These are phyloP conservation scores for Suillus tomentosus DNA, from an alignment of 768 basidiomycete genomes.

Conservation along the genomic window DNA sequence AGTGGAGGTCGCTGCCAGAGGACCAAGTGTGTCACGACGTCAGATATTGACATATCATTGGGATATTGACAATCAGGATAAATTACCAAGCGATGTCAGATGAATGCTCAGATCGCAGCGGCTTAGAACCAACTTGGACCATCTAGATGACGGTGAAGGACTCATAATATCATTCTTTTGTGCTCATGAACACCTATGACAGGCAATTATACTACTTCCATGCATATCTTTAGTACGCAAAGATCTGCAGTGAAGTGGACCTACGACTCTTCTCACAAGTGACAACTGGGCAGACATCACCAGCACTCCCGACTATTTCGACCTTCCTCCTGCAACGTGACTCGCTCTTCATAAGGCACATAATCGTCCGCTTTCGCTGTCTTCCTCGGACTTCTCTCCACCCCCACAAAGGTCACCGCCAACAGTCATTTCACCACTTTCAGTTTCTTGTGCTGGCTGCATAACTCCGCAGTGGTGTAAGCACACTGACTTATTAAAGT, in stretches of 20 bases:
- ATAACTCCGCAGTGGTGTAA: neutral
- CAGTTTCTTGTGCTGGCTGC: neutral
- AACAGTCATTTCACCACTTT: neutral
- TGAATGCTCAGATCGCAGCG: slow-evolving; percentile 67
- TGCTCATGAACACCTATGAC: neutral
- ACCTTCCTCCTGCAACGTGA: neutral
- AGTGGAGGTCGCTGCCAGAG: slow-evolving; percentile 36
- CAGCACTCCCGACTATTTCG: neutral
- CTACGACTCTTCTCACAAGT: neutral
- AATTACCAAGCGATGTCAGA: slow-evolving; percentile 50
- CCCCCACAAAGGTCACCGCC: neutral
- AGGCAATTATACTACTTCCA: slow-evolving; percentile 19
- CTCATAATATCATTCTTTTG: slow-evolving; percentile 65
- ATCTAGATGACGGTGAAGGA: slow-evolving; percentile 83
- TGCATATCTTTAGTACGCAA: neutral
- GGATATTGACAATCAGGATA: slow-evolving; percentile 46
- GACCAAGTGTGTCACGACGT: slow-evolving; percentile 44
- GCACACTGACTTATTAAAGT: no score
- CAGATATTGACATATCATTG: no score
- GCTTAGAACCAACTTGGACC: slow-evolving; percentile 58
- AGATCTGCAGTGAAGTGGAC: neutral
- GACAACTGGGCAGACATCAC: neutral
- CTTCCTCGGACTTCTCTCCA: neutral
- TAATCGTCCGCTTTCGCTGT: neutral
- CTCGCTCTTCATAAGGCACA: neutral